Base-by-base conservation (phyloP, 108 stramenopile species). In the Mediolabrus comicus region DNA sequence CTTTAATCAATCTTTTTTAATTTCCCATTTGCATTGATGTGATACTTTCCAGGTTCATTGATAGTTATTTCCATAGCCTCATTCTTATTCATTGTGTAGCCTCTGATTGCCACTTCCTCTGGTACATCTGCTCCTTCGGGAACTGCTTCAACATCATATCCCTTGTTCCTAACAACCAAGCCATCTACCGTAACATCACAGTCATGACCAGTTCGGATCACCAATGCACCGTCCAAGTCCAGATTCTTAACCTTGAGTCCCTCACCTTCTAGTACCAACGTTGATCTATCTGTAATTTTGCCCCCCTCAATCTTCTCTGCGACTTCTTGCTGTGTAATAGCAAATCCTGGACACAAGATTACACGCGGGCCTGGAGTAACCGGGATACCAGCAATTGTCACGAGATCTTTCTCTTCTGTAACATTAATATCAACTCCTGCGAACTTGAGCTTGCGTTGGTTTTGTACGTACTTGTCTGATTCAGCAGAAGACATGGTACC, bases 401-500 rank as follows among this genome's bases (percentile, higher is more conserved):
- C 87, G 51, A 88, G 67, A 62, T 91, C 90, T n/a, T 81, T 68
- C 13, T 82, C 83, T 17, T 78, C 72, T 3, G 84, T 84, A 34
- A 89, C 89, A 36, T 79, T 67, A 25, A 91, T 36, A 43, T 90
- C 86, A 14, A 87, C 81, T 8, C 92, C 92, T 0, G 86, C 87
- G 33, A 69, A 83, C 65, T 86, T 87, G 16, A 95, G 83, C 62
- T 95, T 95, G 38, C 87, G 85, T 66, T 88, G 88, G 53, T 92
- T 92, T 60, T 92, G 89, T 55, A 95, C 71, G 77, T 95, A 95
- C 68, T 85, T 87, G 69, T 95, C 91, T 0, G 89, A 87, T 82
- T 92, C 94, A 9, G 94, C 89, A 14, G 86, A 88, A 25, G 90
- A 91, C 89, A 92, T 89, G 34, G 94, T 95, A 8, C 89, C 90